Evolutionary conservation across 2,329 filamentous ascomycete species (phyloP).

Genomic region (Fusarium algeriense): DNA sequence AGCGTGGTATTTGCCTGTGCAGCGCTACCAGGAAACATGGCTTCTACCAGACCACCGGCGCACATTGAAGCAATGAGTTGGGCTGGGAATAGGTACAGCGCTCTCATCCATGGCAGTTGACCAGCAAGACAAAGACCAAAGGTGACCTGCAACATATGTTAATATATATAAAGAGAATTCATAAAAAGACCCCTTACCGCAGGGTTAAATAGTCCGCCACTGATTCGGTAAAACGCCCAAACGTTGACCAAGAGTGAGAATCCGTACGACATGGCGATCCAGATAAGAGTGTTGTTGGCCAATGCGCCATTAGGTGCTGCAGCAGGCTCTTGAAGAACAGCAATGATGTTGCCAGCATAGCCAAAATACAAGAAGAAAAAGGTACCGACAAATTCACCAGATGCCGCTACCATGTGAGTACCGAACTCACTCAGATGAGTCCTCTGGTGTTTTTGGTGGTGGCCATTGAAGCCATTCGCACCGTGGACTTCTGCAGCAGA

Average conservation of each 20-base stretch:
- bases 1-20: constrained; percentile 64
- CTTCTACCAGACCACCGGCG: constrained; percentile 66
- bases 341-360: constrained; percentile 43
- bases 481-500: neutral
- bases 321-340: constrained; percentile 27
- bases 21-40: constrained; percentile 65
- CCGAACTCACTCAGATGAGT: constrained; percentile 33
- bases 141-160: constrained; percentile 25
- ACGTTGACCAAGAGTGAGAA: constrained; percentile 62
- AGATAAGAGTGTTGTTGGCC: constrained; percentile 34
- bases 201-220: constrained; percentile 60
- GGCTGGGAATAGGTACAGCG: constrained; percentile 60
- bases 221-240: constrained; percentile 66
- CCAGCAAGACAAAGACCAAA: constrained; percentile 36
- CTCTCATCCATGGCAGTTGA: constrained; percentile 38
- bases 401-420: constrained; percentile 39
- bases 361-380: constrained; percentile 45
- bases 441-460: neutral
- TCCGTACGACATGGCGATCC: constrained; percentile 39
- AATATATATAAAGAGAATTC: neutral
- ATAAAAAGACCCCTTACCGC: constrained; percentile 15
- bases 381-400: constrained; percentile 37
- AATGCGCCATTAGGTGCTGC: constrained; percentile 14
- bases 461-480: neutral
- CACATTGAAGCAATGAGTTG: constrained; percentile 69